Evolutionary conservation across 352 stramenopile species (phyloP), one percentile per base, ranked within the genome.

Genomic region (Phytophthora cactorum): DNA sequence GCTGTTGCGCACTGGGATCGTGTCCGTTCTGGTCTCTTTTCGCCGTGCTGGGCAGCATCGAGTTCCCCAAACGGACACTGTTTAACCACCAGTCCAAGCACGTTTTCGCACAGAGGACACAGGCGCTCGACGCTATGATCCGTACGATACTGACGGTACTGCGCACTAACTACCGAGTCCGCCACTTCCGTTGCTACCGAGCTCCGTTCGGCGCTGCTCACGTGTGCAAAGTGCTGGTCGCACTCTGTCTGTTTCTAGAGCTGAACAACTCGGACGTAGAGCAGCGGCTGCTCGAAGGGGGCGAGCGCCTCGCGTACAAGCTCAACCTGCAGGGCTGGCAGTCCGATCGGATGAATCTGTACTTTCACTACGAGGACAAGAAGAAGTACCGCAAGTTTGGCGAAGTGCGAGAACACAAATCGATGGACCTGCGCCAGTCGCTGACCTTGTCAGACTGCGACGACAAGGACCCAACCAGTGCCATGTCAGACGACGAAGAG

Each of bases 11-110:
- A 5, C 52, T 87, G 28, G 75, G 76, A 5, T 77, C 79, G 59
- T 91, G 83, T 51, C 81, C 81, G 8, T 89, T 89, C 66, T 85
- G 80, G 77, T 86, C 79, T 25, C 74, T 91, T 28, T 74, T 74
- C 34, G 52, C 62, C 1, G 41, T 86, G 9, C 58, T 91, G 25
- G 66, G 74, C 11, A 52, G 62, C n/a, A 70, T 88, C 41, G 47
- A 79, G 55, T 89, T 91, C 54, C 81, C 83, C 4, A 77, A 66
- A 12, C 78, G 75, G 54, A 77, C 71, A 38, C 63, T 91, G 12
- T 84, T 91, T 39, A 78, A 73, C 25, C 64, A 74, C 32, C 78
- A 86, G 44, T 83, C 75, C 12, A 62, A 59, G 2, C 28, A 61
- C n/a, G 64, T 86, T 14, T 68, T 82, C 39, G 28, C 64, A 32